Evolutionary conservation across 2,329 filamentous ascomycete genomes (phyloP).

Genomic region (Botrytis deweyae): DNA sequence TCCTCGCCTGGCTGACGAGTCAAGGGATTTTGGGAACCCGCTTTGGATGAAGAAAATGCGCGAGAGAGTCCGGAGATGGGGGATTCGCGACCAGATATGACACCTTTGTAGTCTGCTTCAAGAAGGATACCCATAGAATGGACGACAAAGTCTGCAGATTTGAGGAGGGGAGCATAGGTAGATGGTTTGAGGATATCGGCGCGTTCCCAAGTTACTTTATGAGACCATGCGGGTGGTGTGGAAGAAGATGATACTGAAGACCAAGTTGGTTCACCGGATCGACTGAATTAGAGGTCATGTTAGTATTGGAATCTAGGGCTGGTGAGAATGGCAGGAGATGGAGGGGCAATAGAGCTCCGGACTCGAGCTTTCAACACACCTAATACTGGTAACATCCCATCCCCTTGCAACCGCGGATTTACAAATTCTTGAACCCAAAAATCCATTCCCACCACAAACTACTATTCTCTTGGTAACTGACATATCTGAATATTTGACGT

Average conservation of each 20-base stretch:
- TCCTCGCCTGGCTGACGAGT: slow-evolving; percentile 58
- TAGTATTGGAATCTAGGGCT: neutral
- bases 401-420: slow-evolving; percentile 81
- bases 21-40: slow-evolving; percentile 68
- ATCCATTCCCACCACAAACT: slow-evolving; percentile 91
- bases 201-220: slow-evolving; percentile 80
- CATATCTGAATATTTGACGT: neutral
- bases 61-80: slow-evolving; percentile 74
- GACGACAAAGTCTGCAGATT: slow-evolving; percentile 78
- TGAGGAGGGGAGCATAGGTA: slow-evolving; percentile 78
- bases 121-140: slow-evolving; percentile 95
- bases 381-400: slow-evolving; percentile 91
- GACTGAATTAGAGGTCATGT: slow-evolving; percentile 52
- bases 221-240: slow-evolving; percentile 75
- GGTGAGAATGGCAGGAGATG: slow-evolving; percentile 31
- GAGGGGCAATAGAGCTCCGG: neutral
- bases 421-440: slow-evolving; percentile 85
- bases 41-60: slow-evolving; percentile 70
- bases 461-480: slow-evolving; percentile 68
- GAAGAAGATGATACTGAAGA: slow-evolving; percentile 66
- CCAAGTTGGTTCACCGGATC: slow-evolving; percentile 89
- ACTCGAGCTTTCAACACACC: slow-evolving; percentile 50
- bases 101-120: slow-evolving; percentile 96
- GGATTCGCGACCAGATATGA: slow-evolving; percentile 79
- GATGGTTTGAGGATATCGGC: slow-evolving; percentile 68